Evolutionary conservation across 257 asterid species (phyloP).

Genomic region (Cynanchum wilfordii): DNA sequence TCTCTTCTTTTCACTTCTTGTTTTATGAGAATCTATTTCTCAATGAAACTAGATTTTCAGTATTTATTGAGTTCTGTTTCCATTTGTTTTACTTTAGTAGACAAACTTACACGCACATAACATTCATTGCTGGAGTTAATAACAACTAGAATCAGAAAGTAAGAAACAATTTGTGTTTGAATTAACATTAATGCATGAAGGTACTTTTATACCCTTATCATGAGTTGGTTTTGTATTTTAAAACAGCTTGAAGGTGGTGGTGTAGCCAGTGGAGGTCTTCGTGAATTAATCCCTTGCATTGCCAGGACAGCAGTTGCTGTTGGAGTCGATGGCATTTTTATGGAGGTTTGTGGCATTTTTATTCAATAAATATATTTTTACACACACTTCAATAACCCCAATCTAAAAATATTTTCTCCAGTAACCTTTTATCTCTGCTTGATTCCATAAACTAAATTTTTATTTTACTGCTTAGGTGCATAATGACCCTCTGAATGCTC

Average conservation of each 20-base stretch:
- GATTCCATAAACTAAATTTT: background rate
- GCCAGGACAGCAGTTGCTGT: constrained; percentile 96
- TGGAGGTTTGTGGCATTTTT: constrained; percentile 53
- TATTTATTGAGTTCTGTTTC: background rate
- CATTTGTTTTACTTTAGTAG: background rate
- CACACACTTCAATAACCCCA: too few relatives aligned
- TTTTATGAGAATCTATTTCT: background rate
- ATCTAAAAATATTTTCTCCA: too few relatives aligned
- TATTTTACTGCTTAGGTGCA: constrained; percentile 61
- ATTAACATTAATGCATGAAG: background rate
- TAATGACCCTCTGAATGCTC: constrained; percentile 81
- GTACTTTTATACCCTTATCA: background rate
- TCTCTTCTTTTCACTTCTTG: background rate
- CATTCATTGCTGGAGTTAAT: background rate
- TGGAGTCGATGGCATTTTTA: constrained; percentile 92
- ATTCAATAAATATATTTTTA: too few relatives aligned
- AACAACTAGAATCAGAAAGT: background rate
- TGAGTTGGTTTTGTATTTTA: constrained; percentile 13
- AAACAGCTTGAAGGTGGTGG: constrained; percentile 94
- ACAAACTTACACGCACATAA: background rate
- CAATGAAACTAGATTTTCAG: background rate
- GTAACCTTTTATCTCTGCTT: background rate
- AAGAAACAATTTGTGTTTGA: background rate
- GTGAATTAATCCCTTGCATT: constrained; percentile 93
- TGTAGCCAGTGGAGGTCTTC: constrained; percentile 98